Conservation (phyloP, 1,284 basidiomycete species). For the Pseudozyma hubeiensis region DNA sequence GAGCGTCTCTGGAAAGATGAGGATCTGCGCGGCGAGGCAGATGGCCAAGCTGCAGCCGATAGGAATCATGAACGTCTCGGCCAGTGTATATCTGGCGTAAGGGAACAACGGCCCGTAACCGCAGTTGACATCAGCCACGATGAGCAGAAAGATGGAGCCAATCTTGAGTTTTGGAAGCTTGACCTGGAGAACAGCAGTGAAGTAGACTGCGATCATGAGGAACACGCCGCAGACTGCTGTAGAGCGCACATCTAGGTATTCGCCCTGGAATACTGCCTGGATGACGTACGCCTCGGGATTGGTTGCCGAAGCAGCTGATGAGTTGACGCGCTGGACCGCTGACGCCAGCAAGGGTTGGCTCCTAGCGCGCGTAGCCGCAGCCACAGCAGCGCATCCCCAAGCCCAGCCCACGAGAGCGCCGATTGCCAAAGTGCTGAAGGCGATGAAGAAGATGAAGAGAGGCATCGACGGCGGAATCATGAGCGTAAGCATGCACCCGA, state of each 20-base stretch:
- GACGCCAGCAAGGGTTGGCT: constrained; percentile 72
- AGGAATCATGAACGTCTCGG: constrained; percentile 63
- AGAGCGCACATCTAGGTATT: constrained; percentile 77
- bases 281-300: constrained; percentile 54
- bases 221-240: constrained; percentile 77
- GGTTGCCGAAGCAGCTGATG: constrained; percentile 48
- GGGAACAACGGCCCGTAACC: constrained; percentile 76
- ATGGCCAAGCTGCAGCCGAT: constrained; percentile 51
- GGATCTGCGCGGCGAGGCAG: constrained; percentile 69
- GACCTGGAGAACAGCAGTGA: constrained; percentile 75
- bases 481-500: constrained; percentile 54
- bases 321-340: constrained; percentile 72
- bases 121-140: constrained; percentile 54
- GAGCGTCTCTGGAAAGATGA: constrained; percentile 81
- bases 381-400: constrained; percentile 79
- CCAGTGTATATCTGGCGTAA: constrained; percentile 75
- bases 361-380: constrained; percentile 75
- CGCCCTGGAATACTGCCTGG: constrained; percentile 75
- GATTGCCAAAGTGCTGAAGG: constrained; percentile 72
- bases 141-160: constrained; percentile 70
- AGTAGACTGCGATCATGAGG: constrained; percentile 76
- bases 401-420: constrained; percentile 81
- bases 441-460: constrained; percentile 67
- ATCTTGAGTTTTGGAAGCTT: constrained; percentile 76
- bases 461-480: constrained; percentile 66